Base-by-base conservation (phyloP, 257 asterid genomes). In the Nicotiana tomentosiformis region DNA sequence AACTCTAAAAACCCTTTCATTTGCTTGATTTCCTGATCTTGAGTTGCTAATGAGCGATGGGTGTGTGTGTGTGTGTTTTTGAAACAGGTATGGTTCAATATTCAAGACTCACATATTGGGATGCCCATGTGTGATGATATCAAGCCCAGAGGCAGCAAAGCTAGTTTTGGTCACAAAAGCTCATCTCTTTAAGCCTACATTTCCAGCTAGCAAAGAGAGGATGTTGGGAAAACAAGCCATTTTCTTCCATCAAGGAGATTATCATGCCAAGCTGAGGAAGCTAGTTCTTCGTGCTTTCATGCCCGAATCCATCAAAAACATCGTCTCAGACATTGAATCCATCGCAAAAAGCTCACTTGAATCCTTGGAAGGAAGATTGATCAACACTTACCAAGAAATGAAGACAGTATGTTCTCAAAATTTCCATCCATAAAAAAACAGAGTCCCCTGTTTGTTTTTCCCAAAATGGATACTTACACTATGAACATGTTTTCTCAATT, bases 301-400 rank as follows among this genome's bases (percentile, higher is more conserved):
- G 88, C 97, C 97, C 0, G 91, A 92, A 30, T 83, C 96, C 10
- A 92, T 93, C 84, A 92, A 83, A 77, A 64, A 14, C 89, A 90
- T 93, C 81, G 89, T 90, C 9, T 82, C 93, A 2, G 90, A 90
- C 4, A 43, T 93, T 12, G 93, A 92, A 2, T 87, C 91, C 7
- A 23, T 91, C 5, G 96, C 91, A 0, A 5, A 85, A 11, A 29
- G 1, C 43, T 80, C 95, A 10, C 88, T 92, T n/a, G 56, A 86
- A 26, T 92, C 94, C 0, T 90, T 90, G 92, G 87, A 93, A 83
- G 96, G 92, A 4, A 87, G 86, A 10, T 17, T 84, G 35, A 89
- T 93, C 92, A 92, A 93, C 77, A 91, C 97, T 74, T 93, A 87
- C 82, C 97, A 89, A 85, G 97, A 93, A 88, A 92, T 93, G 97